Evolutionary conservation across 2,329 filamentous ascomycete species (phyloP), one percentile per base, ranked within the genome.

Genomic region (Pestalotiopsis sp.): DNA sequence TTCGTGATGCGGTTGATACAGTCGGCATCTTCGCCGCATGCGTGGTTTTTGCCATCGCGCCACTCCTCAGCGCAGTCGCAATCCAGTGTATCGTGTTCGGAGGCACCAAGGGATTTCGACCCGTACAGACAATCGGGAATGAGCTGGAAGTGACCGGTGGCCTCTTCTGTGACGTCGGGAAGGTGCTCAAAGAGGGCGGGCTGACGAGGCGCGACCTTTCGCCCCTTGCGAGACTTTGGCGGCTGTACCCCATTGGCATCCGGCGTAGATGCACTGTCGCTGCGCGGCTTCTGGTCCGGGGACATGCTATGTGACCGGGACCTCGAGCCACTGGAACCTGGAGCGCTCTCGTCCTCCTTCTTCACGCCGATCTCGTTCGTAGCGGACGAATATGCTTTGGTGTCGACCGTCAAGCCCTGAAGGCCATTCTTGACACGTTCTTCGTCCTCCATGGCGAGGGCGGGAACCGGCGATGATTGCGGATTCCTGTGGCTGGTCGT

Each of bases 1-100:
- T 98, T 98, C 69, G 95, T 98, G 68, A 94, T 93, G 76, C 96
- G 93, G 81, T 99, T 99, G 85, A 99, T 99, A 82, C 96, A 99
- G 80, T 98, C 95, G 17, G 95, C 97, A 80, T 98, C 94, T 76
- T 98, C 95, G 73, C 93, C 95, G 80, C 96, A 99, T 64, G 96
- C 95, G 81, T 91, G 82, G 80, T 99, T 99, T 72, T 83, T 80
- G 71, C 87, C 87, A 78, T 89, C 83, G 45, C 95, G 92, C 93
- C 93, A 98, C 83, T 98, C 94, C 82, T 97, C 93, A 73, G 88
- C 86, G 82, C 96, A 99, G 79, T 99, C 96, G 82, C 96, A 99
- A 81, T 98, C 96, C 80, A 98, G 86, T 70, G 93, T 84, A 81
- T 92, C 95, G 82, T 95, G 93, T 77, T 98, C 95, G 31, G 96